phyloP scores from a whole-genome alignment of 495 filamentous ascomycete species.

The Elaphomyces granulatus region DNA sequence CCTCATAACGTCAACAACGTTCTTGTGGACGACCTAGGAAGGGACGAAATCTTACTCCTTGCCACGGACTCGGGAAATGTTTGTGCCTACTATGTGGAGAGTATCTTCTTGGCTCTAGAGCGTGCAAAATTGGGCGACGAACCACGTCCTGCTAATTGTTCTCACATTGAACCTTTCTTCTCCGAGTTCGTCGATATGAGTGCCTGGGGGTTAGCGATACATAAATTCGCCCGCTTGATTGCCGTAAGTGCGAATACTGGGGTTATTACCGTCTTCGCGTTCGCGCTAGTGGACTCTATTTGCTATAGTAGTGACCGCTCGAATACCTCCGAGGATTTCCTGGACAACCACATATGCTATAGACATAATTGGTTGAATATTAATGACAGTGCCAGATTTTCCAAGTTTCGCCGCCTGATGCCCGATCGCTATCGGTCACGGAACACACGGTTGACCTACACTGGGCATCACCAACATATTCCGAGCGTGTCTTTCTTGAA shows the following conservation, averaged over 20 bases:
- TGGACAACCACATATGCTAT: conserved; percentile 15
- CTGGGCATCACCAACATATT: conserved; percentile 48
- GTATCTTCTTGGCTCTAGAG: conserved; percentile 34
- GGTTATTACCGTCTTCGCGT: conserved; percentile 56
- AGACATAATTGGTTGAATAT: conserved; percentile 27
- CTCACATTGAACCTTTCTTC: conserved; percentile 44
- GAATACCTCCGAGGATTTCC: conserved; percentile 7
- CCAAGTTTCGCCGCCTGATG: conserved; percentile 17
- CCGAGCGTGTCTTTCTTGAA: conserved; percentile 64
- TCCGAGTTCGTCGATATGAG: conserved; percentile 58
- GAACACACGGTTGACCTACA: conserved; percentile 29
- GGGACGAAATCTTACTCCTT: conserved; percentile 62
- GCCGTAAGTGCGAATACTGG: conserved; percentile 65
- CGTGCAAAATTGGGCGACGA: conserved; percentile 15
- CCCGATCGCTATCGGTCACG: conserved; percentile 21
- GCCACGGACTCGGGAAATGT: conserved; percentile 85
- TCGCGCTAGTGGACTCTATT: conserved; percentile 40
- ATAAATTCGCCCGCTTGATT: conserved; percentile 61
- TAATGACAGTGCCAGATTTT: conserved; percentile 13
- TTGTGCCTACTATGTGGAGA: conserved; percentile 57
- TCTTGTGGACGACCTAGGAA: conserved; percentile 63
- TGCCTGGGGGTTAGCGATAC: conserved; percentile 84
- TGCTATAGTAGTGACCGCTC: conserved; percentile 11
- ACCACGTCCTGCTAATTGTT: conserved; percentile 14
- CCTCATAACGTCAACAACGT: conserved; percentile 71